phyloP scores from a whole-genome alignment of 2,329 filamentous ascomycete genomes.

The Fusarium floridanum region DNA sequence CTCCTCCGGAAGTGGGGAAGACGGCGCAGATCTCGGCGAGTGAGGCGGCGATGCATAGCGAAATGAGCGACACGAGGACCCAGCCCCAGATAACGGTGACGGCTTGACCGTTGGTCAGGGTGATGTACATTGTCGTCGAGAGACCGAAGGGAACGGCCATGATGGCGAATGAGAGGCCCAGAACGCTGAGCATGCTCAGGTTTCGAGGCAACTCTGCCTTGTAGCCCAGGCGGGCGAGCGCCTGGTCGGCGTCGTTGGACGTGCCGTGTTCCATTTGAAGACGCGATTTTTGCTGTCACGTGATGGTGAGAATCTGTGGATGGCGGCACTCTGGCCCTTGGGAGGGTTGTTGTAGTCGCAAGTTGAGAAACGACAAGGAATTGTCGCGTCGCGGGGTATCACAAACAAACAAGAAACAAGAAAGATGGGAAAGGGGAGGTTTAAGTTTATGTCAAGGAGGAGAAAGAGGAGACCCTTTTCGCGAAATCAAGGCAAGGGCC shows the following conservation, averaged over 20 bases:
- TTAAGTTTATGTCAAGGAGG: not conserved
- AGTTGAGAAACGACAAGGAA: not conserved
- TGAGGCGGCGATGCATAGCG: slow-evolving; percentile 77
- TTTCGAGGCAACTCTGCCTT: slow-evolving; percentile 64
- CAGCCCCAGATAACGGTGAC: slow-evolving; percentile 82
- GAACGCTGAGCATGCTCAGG: slow-evolving; percentile 63
- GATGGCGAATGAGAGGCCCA: slow-evolving; percentile 65
- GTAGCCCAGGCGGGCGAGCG: slow-evolving; percentile 63
- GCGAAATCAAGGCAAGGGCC: slow-evolving; percentile 21
- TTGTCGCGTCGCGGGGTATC: not conserved
- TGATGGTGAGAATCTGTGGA: not conserved
- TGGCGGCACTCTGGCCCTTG: not conserved
- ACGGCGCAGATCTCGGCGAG: slow-evolving; percentile 80
- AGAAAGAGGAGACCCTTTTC: not conserved
- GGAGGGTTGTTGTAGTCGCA: not conserved
- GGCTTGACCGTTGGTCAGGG: slow-evolving; percentile 78
- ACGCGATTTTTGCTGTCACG: not conserved
- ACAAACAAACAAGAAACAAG: not conserved
- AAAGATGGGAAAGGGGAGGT: not conserved
- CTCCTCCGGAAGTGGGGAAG: slow-evolving; percentile 71
- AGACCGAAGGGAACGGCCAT: slow-evolving; percentile 65
- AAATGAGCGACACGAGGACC: slow-evolving; percentile 73
- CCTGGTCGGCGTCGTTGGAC: slow-evolving; percentile 54
- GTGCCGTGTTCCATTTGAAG: slow-evolving; percentile 31
- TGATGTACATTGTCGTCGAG: slow-evolving; percentile 61